Evolutionary conservation across 495 filamentous ascomycete species (phyloP).

Genomic region (Chaetomium fimeti): DNA sequence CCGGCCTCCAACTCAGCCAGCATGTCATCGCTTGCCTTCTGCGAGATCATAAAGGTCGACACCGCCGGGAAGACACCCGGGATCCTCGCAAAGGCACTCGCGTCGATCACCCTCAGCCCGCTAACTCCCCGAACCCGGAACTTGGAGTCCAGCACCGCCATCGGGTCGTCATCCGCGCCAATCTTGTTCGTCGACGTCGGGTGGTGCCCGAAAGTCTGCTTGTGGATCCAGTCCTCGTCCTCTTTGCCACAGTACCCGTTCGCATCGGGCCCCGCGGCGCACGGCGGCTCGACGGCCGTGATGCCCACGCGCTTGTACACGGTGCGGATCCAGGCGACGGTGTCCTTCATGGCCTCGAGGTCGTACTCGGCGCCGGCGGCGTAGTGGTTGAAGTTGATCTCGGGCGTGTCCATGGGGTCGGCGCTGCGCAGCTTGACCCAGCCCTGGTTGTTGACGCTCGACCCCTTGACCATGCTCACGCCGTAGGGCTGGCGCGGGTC

Average conservation of each 20-base stretch:
- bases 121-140: constrained; percentile 45
- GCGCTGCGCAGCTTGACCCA: constrained; percentile 37
- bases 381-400: constrained; percentile 44
- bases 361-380: constrained; percentile 33
- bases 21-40: constrained; percentile 61
- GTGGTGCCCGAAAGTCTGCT: constrained; percentile 49
- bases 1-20: constrained; percentile 39
- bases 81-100: constrained; percentile 44
- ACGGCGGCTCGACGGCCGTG: constrained; percentile 38
- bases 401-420: constrained; percentile 38
- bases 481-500: constrained; percentile 35
- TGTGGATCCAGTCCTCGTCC: constrained; percentile 42
- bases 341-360: constrained; percentile 41
- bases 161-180: constrained; percentile 44
- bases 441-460: constrained; percentile 36
- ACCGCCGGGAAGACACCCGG: constrained; percentile 53
- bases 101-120: constrained; percentile 48
- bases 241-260: constrained; percentile 36
- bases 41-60: constrained; percentile 58
- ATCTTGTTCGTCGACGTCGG: constrained; percentile 46
- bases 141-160: constrained; percentile 46
- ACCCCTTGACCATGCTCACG: constrained; percentile 41
- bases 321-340: constrained; percentile 36
- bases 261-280: constrained; percentile 27
- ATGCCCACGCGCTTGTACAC: constrained; percentile 35